Percentiles rank a stretch among this genome's conserved stretches.
Conservation (phyloP, 352 stramenopile genomes). For the Globisporangium emineosum region DNA sequence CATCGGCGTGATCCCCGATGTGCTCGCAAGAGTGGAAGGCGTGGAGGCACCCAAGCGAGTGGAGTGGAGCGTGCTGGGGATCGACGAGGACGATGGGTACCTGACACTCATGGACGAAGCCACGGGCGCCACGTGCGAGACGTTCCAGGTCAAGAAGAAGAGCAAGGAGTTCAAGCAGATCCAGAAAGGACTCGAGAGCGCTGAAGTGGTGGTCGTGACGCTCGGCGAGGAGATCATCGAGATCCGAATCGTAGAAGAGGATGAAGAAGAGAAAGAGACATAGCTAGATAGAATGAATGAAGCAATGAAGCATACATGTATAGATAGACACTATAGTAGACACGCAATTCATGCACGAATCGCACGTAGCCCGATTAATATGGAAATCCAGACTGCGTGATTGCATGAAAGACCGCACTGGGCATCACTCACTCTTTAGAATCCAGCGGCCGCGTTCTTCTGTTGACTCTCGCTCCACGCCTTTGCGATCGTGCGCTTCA, state of each 20-base stretch:
- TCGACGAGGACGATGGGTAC: conserved; percentile 68
- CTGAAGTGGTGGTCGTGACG: conserved; percentile 52
- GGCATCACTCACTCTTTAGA: conserved; percentile 5
- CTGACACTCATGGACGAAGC: conserved; percentile 65
- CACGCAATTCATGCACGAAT: background rate
- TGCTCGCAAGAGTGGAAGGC: conserved; percentile 19
- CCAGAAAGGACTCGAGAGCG: conserved; percentile 57
- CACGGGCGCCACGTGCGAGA: conserved; percentile 65
- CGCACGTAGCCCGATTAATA: background rate
- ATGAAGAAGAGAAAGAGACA: conserved; percentile 19
- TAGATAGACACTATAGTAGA: background rate
- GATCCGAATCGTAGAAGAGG: conserved; percentile 33
- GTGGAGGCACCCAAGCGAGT: conserved; percentile 16
- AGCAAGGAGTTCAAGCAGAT: conserved; percentile 69
- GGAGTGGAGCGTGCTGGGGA: conserved; percentile 64
- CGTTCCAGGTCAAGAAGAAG: conserved; percentile 67
- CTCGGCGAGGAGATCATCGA: conserved; percentile 47
- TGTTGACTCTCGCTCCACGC: conserved; percentile 82
- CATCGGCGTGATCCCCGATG: conserved; percentile 49
- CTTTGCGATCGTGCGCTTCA: conserved; percentile 89
- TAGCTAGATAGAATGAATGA: background rate
- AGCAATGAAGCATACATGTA: background rate
- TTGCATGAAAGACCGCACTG: background rate
- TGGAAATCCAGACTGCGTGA: background rate
- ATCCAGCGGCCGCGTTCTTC: conserved; percentile 39